These are phyloP conservation scores for Penicillium hesseltinei DNA, from an alignment of 2,329 filamentous ascomycete genomes.

Conservation along the genomic window DNA sequence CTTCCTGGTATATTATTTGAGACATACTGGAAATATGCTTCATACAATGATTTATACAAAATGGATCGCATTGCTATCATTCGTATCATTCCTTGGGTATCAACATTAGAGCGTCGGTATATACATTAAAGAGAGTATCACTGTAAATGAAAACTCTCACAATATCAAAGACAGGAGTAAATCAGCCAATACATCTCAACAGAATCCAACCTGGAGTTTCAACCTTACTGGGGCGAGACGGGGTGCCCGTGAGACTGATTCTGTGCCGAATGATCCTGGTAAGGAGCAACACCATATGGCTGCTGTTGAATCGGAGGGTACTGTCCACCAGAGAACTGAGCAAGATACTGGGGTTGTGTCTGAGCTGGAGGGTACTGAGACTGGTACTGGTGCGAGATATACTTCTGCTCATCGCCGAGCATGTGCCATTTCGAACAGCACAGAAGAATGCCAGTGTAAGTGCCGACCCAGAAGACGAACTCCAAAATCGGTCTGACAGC, in stretches of 20 bases:
- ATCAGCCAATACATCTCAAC: background rate
- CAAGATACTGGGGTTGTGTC: background rate
- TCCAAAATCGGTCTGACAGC: constrained; percentile 7
- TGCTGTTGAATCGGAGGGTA: background rate
- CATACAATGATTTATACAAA: background rate
- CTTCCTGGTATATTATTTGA: background rate
- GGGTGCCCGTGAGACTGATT: background rate
- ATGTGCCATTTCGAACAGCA: constrained; percentile 21
- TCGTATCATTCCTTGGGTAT: background rate
- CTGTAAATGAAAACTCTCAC: background rate
- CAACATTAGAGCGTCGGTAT: background rate
- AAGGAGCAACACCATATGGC: background rate
- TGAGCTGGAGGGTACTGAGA: background rate
- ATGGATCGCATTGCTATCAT: background rate
- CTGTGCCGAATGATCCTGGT: background rate
- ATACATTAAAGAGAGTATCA: background rate
- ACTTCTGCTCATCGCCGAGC: constrained; percentile 5
- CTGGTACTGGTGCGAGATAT: background rate
- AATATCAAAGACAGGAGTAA: background rate
- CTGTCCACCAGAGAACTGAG: background rate
- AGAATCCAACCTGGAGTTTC: background rate
- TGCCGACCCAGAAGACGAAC: constrained; percentile 23
- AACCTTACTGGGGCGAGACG: background rate
- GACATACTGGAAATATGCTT: background rate
- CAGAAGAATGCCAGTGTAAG: constrained; percentile 20